Evolutionary conservation across 1,284 basidiomycete species (phyloP).

Genomic region (Moesziomyces parantarcticus): DNA sequence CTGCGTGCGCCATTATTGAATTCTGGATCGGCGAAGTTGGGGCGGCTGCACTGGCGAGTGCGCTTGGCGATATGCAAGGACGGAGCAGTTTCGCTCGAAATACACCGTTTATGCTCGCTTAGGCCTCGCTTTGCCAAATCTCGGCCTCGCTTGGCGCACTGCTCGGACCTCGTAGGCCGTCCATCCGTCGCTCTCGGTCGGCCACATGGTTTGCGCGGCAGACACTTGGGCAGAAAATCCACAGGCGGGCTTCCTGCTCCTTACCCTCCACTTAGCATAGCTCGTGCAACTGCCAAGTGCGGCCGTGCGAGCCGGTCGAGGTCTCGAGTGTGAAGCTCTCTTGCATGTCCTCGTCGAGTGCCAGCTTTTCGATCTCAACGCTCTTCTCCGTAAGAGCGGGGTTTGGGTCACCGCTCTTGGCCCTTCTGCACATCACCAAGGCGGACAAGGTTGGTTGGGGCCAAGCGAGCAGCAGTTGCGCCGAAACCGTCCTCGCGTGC

Average conservation of each 20-base stretch:
- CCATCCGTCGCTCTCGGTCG: background rate
- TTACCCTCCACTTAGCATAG: too few species aligned
- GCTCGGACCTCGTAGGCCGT: background rate
- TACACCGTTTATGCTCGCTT: conserved; percentile 17
- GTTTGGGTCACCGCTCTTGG: background rate
- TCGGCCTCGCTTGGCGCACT: background rate
- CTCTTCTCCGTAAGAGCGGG: background rate
- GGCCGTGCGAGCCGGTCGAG: background rate
- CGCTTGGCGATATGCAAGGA: conserved; percentile 33
- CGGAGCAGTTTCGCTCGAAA: conserved; percentile 41
- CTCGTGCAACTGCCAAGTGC: background rate
- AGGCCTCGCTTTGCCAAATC: conserved; percentile 9
- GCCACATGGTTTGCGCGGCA: background rate
- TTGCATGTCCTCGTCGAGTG: background rate
- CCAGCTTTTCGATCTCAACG: background rate
- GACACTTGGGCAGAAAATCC: background rate
- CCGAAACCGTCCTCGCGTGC: background rate
- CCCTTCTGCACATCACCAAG: background rate
- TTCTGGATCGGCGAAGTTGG: background rate
- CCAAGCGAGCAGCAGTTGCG: background rate
- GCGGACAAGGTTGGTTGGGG: background rate
- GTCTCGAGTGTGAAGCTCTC: background rate
- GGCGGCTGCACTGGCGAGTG: background rate
- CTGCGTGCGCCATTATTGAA: conserved; percentile 1
- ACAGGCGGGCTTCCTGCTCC: too few species aligned